Percentiles rank a stretch among this genome's conserved stretches.
Conservation (phyloP, 768 basidiomycete species). For the Hypholoma sublateritium region DNA sequence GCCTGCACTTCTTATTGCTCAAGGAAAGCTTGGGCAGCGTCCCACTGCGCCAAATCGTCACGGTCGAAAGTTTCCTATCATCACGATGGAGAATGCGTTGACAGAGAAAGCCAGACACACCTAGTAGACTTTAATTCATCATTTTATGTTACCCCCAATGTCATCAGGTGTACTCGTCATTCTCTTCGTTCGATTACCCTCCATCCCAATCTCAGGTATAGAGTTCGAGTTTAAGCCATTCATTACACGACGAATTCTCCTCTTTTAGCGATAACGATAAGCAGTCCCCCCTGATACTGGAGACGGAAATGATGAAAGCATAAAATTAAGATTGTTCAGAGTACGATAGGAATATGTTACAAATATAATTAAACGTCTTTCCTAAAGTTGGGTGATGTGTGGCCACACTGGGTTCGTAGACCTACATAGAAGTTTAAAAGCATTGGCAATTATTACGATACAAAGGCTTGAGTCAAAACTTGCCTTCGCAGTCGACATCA, state of each 20-base stretch:
- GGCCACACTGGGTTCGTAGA: not conserved
- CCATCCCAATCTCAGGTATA: too few relatives aligned
- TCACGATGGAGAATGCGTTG: constrained; percentile 24
- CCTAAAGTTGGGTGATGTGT: not conserved
- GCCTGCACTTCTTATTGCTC: constrained; percentile 53
- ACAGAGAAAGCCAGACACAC: constrained; percentile 11
- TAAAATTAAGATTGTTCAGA: constrained; percentile 9
- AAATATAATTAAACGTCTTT: constrained; percentile 3
- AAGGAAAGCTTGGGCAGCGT: constrained; percentile 44
- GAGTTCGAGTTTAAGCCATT: too few relatives aligned
- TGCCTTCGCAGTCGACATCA: not conserved
- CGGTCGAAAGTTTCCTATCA: constrained; percentile 26
- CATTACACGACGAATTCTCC: too few relatives aligned
- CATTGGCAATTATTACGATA: not conserved
- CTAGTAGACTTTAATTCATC: not conserved
- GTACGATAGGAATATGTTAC: constrained; percentile 18
- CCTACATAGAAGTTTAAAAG: not conserved
- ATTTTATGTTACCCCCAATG: not conserved
- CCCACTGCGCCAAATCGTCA: constrained; percentile 14
- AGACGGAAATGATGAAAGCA: not conserved
- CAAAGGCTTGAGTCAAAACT: not conserved
- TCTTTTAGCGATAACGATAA: not conserved
- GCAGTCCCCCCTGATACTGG: not conserved
- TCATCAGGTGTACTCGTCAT: not conserved
- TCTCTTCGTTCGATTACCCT: too few relatives aligned